A percentile compares a stretch with the other conserved stretches of the same genome.
Conservation (phyloP, 805 yeast genomes). For the Yamadazyma nakazawae region DNA sequence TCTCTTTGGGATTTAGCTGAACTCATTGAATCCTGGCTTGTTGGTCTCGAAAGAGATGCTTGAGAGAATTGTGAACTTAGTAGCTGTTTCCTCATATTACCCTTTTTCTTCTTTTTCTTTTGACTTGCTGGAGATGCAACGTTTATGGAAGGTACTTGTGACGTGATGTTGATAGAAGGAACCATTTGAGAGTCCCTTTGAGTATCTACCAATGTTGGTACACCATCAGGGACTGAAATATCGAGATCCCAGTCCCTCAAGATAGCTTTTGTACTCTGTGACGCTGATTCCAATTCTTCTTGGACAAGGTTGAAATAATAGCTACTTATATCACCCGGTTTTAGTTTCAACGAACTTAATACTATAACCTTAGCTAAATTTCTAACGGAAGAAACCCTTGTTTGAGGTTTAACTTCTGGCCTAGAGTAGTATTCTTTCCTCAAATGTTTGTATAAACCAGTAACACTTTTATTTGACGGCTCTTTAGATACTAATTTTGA, state of each 20-base stretch:
- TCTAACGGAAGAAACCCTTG: not conserved
- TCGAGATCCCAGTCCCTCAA: slow-evolving; percentile 17
- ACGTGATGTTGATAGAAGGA: slow-evolving; percentile 19
- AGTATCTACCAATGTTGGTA: not conserved
- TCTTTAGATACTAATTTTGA: slow-evolving; percentile 3
- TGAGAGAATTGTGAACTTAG: not conserved
- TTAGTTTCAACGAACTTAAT: not conserved
- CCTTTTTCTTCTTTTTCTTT: slow-evolving; percentile 4
- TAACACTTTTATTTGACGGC: not conserved
- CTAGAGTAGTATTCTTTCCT: not conserved
- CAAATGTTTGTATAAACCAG: slow-evolving; percentile 1
- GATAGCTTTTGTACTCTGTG: slow-evolving; percentile 11
- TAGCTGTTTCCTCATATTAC: not conserved
- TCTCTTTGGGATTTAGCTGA: too few relatives aligned
- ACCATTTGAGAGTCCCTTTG: slow-evolving; percentile 9
- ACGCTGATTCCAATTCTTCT: slow-evolving; percentile 6
- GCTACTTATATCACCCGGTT: not conserved
- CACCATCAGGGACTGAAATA: slow-evolving; percentile 6
- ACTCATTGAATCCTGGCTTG: not conserved
- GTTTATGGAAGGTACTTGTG: slow-evolving; percentile 19
- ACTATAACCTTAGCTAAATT: slow-evolving; percentile 1
- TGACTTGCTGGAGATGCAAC: slow-evolving; percentile 13
- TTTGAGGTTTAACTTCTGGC: slow-evolving; percentile 1
- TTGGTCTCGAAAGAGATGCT: not conserved
- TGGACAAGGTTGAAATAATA: slow-evolving; percentile 1